These are phyloP conservation scores for Aspergillus brunneoviolaceus DNA, from an alignment of 2,329 filamentous ascomycete genomes.

Conservation along the genomic window DNA sequence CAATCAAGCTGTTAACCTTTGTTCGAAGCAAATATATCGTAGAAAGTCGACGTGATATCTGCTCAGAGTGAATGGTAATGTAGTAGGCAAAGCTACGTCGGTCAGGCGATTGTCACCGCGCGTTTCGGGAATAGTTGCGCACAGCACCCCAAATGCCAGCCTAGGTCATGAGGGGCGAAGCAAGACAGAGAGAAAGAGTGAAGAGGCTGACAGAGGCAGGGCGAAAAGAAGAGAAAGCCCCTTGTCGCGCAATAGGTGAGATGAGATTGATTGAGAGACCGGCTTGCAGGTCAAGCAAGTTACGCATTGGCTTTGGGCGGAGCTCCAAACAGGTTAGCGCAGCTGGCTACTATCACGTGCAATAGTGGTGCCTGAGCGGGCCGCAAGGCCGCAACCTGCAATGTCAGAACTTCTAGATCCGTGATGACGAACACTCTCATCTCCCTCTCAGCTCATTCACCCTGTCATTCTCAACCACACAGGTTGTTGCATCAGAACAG, in stretches of 20 bases:
- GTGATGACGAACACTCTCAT: background rate
- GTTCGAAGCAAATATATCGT: background rate
- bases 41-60: background rate
- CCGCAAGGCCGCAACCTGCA: background rate
- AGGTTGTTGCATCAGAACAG: background rate
- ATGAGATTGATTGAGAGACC: conserved; percentile 4
- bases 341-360: conserved; percentile 5
- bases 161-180: conserved; percentile 21
- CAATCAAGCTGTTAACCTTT: conserved; percentile 14
- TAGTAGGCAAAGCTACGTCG: background rate
- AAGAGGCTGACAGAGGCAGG: conserved; percentile 16
- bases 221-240: conserved; percentile 6
- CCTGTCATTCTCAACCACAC: background rate
- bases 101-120: background rate
- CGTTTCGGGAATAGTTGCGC: conserved; percentile 12
- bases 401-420: background rate
- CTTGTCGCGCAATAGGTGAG: conserved; percentile 11
- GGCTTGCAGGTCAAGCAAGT: conserved; percentile 3
- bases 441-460: background rate
- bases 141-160: conserved; percentile 13
- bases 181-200: conserved; percentile 5
- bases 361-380: background rate
- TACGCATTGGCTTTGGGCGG: conserved; percentile 12
- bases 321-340: conserved; percentile 21
- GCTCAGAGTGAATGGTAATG: background rate